These are phyloP conservation scores for Tetrapisispora nanseiensis DNA, from an alignment of 805 yeast species.

Conservation along the genomic window DNA sequence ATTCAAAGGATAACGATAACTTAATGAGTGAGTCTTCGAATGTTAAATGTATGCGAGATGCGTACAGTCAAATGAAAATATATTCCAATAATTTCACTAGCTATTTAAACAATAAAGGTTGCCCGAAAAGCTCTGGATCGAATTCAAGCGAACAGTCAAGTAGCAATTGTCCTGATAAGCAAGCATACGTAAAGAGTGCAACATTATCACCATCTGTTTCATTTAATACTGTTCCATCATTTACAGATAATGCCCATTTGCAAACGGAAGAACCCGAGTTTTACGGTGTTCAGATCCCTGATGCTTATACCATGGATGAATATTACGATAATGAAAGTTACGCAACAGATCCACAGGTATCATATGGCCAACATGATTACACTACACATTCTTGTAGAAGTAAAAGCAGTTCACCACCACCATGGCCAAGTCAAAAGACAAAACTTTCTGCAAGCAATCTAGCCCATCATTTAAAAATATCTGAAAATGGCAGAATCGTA, in stretches of 20 bases:
- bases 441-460: not conserved
- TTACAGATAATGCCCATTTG: constrained; percentile 11
- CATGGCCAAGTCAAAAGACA: not conserved
- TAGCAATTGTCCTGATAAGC: not conserved
- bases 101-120: not conserved
- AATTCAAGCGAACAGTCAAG: not conserved
- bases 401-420: constrained; percentile 5
- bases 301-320: constrained; percentile 27
- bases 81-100: not conserved
- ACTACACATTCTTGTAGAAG: not conserved
- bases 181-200: not conserved
- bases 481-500: constrained; percentile 26
- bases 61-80: not conserved
- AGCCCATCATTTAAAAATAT: constrained; percentile 16
- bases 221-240: constrained; percentile 28
- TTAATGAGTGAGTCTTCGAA: not conserved
- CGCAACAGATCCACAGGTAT: constrained; percentile 1
- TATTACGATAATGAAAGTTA: constrained; percentile 26
- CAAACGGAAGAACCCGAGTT: constrained; percentile 17
- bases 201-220: constrained; percentile 21
- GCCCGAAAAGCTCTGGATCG: not conserved
- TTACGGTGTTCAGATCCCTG: constrained; percentile 21
- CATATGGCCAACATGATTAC: not conserved
- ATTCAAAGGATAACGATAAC: not conserved
- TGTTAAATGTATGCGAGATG: not conserved